Base-by-base conservation (phyloP, 441 rosid species). In the Arabidopsis lyrata region DNA sequence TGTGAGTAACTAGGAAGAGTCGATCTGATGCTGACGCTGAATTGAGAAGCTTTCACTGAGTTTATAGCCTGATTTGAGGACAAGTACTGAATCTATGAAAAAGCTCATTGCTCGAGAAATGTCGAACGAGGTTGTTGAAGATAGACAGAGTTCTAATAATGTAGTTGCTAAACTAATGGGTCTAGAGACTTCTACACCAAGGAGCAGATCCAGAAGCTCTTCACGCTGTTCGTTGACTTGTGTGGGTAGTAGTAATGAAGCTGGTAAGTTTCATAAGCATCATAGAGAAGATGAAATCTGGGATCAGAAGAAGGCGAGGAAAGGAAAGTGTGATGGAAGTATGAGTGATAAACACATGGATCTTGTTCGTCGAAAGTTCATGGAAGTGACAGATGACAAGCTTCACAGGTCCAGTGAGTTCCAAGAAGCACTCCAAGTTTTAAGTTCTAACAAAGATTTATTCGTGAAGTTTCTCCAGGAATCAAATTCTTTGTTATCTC, bases 121-220 rank as follows among this genome's bases (percentile, higher is more conserved):
- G 96, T 88, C 86, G 9, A 90, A 88, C 81, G 95, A 89, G 72
- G 78, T 83, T 67, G 80, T 81, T 65, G 87, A 81, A 66, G 68
- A 82, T 64, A 84, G 76, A 55, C 82, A 78, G 42, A 78, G 80
- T 66, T 78, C 83, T 54, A 89, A 88, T 36, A 95, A 91, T 75
- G 78, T 95, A 57, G 87, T 95, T 70, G 97, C 97, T 78, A 95
- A 89, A 86, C 73, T 95, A 83, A 95, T 95, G 99, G 98, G 99
- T 60, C 88, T 95, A 57, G 99, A 95, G 61, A 66, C 93, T 65
- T 75, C 56, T 80, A 49, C 74, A 63, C 83, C 66, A 85, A 84
- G 39, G 68, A 83, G 80, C 81, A 48, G 81, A 84, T 86, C 84
- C 81, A 79, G 50, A 44, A 80, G 83, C 80, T 81, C 75, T 84